Evolutionary conservation across 2,329 filamentous ascomycete genomes (phyloP).

Genomic region (Zasmidium cellare): DNA sequence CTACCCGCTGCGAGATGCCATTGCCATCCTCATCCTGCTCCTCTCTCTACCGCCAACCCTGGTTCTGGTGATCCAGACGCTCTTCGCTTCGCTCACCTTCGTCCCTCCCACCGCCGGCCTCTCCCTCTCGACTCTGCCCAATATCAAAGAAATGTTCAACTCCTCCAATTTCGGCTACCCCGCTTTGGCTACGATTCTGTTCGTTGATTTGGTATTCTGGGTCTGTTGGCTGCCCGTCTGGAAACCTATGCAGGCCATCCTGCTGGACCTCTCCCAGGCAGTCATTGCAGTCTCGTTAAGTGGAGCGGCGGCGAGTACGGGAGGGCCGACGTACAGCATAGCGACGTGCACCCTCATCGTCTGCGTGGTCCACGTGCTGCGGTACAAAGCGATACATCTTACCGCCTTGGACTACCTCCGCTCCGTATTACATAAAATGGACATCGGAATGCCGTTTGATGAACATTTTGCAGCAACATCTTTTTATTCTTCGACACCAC

Average conservation of each 20-base stretch:
- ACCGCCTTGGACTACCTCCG: conserved; percentile 39
- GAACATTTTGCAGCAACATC: conserved; percentile 31
- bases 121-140: conserved; percentile 63
- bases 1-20: conserved; percentile 89
- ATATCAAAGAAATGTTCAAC: conserved; percentile 88
- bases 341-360: conserved; percentile 72
- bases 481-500: conserved; percentile 29
- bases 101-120: conserved; percentile 76
- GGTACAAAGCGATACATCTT: conserved; percentile 52
- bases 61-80: conserved; percentile 83
- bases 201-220: conserved; percentile 81
- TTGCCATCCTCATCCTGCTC: conserved; percentile 93
- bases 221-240: conserved; percentile 80
- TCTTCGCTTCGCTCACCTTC: conserved; percentile 91
- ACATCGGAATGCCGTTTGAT: conserved; percentile 33
- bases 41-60: conserved; percentile 88
- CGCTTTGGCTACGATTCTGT: conserved; percentile 78
- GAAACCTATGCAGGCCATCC: conserved; percentile 82
- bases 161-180: conserved; percentile 76
- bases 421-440: conserved; percentile 37
- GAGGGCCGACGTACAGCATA: conserved; percentile 70
- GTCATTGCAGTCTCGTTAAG: conserved; percentile 90
- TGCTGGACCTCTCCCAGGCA: conserved; percentile 86
- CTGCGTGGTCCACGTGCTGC: conserved; percentile 49
- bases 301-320: conserved; percentile 70